These are phyloP conservation scores for Larix sibirica DNA, from an alignment of 83 land plant genomes.

Conservation along the genomic window DNA sequence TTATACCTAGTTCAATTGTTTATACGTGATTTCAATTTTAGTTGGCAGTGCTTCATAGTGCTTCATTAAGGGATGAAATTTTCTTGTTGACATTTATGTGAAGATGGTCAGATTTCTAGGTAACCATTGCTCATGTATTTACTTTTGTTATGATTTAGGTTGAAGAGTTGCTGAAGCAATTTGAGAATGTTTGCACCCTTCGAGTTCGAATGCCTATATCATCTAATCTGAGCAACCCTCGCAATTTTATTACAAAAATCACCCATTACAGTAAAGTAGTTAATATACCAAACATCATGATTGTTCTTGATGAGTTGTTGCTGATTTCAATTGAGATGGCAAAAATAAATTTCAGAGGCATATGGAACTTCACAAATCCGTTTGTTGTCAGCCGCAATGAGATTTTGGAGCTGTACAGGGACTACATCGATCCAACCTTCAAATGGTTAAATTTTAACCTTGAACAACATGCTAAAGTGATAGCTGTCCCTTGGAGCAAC, in stretches of 20 bases:
- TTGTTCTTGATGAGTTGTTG: slow-evolving; percentile 27
- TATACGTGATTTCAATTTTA: neutral
- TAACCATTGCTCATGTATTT: neutral
- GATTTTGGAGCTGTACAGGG: slow-evolving; percentile 33
- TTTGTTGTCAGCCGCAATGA: slow-evolving; percentile 27
- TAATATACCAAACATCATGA: slow-evolving; percentile 34
- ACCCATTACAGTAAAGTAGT: slow-evolving; percentile 25
- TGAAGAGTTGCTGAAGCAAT: slow-evolving; percentile 21
- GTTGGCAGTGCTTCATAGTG: neutral
- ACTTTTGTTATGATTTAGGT: slow-evolving; percentile 19
- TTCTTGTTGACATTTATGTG: neutral
- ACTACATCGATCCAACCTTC: slow-evolving; percentile 23
- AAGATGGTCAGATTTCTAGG: no score
- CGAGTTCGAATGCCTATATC: slow-evolving; percentile 73
- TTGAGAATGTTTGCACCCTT: slow-evolving; percentile 61
- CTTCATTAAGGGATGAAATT: neutral
- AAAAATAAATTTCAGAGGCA: slow-evolving; percentile 23
- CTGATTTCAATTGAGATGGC: slow-evolving; percentile 31
- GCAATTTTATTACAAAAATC: slow-evolving; percentile 35
- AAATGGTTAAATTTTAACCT: slow-evolving; percentile 25
- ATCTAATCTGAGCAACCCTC: slow-evolving; percentile 54
- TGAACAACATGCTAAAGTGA: slow-evolving; percentile 40
- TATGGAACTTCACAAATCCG: slow-evolving; percentile 34
- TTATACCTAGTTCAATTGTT: neutral
- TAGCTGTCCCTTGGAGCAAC: slow-evolving; percentile 38